Evolutionary conservation across 2,329 filamentous ascomycete genomes (phyloP), one percentile per base, ranked within the genome.

Genomic region (Septoria linicola): DNA sequence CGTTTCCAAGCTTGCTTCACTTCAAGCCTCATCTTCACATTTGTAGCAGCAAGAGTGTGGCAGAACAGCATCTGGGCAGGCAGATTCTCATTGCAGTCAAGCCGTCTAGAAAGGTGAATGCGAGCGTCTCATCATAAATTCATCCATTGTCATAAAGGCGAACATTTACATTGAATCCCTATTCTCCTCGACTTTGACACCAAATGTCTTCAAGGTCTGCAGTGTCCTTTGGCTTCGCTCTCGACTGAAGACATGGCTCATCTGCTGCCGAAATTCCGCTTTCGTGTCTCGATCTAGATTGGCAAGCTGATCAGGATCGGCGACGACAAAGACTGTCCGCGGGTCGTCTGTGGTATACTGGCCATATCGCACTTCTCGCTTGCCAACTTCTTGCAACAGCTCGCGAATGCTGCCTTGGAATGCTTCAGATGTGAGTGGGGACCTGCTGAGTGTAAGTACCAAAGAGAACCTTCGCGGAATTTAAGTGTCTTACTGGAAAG

Each of bases 401-500:
- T 46, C 43, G 11, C 34, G 20, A n/a, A 46, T 46, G 36, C 17
- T 34, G 13, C 31, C 43, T 3, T 37, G 34, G 3, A 31, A 20
- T 4, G 43, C 43, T 16, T 46, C 31, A 11, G 31, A 19, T 17
- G 43, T 46, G 31, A 46, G 34, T 5, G 31, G 43, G 6, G 43
- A 46, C 13, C 43, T 35, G 32, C n/a, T n/a, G n/a, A n/a, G 31
- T 34, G 11, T 34, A 4, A 6, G 31, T 34, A 6, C 11, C 17
- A 10, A 14, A 27, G 39, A 23, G 37, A 4, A 40, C 8, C 4
- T 4, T 20, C 4, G 17, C 8, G 19, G 20, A 40, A n/a, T 17
- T 20, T n/a, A 40, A 40, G 21, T 4, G 17, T 7, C 14, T 20
- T 17, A 40, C 37, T 40, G 14, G 20, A 68, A 69, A 2, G 66